phyloP scores from a whole-genome alignment of 441 rosid genomes.

The Syzygium malaccense region DNA sequence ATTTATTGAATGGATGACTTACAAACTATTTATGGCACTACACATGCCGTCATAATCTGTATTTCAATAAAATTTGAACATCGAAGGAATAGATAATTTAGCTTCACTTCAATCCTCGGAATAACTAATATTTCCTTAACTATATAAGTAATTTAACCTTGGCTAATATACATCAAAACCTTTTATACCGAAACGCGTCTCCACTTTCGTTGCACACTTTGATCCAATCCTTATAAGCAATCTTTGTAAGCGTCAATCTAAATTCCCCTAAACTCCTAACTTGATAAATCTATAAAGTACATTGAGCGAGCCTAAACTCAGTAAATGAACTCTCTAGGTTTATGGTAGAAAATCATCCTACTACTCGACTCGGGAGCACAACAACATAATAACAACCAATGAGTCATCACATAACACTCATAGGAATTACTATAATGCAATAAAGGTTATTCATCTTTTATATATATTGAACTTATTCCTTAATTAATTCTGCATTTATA shows the following conservation, averaged over 20 bases:
- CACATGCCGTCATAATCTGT: no score
- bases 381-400: not conserved
- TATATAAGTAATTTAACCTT: not conserved
- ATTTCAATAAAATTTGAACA: not conserved
- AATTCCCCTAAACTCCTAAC: not conserved
- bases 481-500: not conserved
- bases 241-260: not conserved
- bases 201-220: not conserved
- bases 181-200: not conserved
- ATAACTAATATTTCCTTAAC: not conserved
- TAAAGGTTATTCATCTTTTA: not conserved
- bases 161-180: not conserved
- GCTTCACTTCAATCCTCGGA: not conserved
- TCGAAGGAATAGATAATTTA: not conserved
- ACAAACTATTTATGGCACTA: no score
- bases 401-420: not conserved
- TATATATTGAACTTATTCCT: not conserved
- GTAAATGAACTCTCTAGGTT: not conserved
- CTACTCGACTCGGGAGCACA: not conserved
- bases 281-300: not conserved
- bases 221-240: not conserved
- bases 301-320: not conserved
- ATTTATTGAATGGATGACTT: no score
- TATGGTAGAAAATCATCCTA: not conserved
- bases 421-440: not conserved